These are phyloP conservation scores for Thermochaetoides thermophila DNA, from an alignment of 495 filamentous ascomycete genomes.

Conservation along the genomic window DNA sequence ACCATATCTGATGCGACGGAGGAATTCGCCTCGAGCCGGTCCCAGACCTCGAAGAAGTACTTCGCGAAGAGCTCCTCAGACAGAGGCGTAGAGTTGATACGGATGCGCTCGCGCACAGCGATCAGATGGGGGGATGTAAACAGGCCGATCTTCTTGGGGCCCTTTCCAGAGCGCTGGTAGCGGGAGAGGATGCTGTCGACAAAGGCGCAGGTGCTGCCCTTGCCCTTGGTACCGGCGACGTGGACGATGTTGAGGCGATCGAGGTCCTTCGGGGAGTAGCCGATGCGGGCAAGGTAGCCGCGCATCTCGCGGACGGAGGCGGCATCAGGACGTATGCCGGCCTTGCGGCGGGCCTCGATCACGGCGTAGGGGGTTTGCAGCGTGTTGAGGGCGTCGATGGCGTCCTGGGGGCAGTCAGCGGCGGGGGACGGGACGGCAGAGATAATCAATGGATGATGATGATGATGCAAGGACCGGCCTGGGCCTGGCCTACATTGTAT, in stretches of 20 bases:
- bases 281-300: conserved; percentile 59
- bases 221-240: conserved; percentile 87
- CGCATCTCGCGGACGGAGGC: conserved; percentile 60
- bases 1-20: conserved; percentile 16
- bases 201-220: conserved; percentile 68
- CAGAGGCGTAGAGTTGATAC: conserved; percentile 62
- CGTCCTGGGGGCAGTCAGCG: no score
- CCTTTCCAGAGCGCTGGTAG: conserved; percentile 18
- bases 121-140: conserved; percentile 84
- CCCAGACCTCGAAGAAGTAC: conserved; percentile 87
- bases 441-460: no score
- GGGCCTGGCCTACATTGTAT: conserved; percentile 17
- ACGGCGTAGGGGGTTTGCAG: conserved; percentile 75
- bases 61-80: conserved; percentile 62
- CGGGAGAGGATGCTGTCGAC: conserved; percentile 38
- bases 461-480: no score
- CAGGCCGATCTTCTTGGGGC: conserved; percentile 50
- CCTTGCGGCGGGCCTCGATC: conserved; percentile 58
- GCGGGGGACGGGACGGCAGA: no score
- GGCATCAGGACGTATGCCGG: conserved; percentile 51
- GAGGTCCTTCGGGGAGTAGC: conserved; percentile 62
- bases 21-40: conserved; percentile 41
- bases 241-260: conserved; percentile 63
- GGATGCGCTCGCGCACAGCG: conserved; percentile 76
- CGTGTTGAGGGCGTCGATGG: conserved; percentile 74